These are phyloP conservation scores for Sutorius australiensis DNA, from an alignment of 768 basidiomycete species.

Conservation along the genomic window DNA sequence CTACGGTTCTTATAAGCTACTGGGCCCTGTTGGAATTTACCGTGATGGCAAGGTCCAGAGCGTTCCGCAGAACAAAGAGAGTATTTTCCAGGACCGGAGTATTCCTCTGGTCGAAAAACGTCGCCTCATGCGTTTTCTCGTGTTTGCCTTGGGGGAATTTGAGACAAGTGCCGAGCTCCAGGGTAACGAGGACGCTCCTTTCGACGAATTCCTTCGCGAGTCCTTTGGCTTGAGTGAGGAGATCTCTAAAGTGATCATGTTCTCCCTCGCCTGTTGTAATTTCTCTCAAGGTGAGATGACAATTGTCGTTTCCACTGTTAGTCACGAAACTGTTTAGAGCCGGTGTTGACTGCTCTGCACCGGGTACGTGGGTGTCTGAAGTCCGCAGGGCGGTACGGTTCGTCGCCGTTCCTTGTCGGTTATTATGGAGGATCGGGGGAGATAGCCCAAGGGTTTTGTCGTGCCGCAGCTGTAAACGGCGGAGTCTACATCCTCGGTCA, in stretches of 20 bases:
- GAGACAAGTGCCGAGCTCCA: slow-evolving; percentile 58
- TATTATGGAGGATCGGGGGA: slow-evolving; percentile 95
- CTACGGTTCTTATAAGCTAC: slow-evolving; percentile 86
- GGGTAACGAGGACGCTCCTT: slow-evolving; percentile 52
- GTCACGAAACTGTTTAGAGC: slow-evolving; percentile 44
- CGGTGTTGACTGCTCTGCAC: slow-evolving; percentile 58
- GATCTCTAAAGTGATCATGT: slow-evolving; percentile 61
- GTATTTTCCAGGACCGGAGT: slow-evolving; percentile 81
- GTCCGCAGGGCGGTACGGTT: slow-evolving; percentile 83
- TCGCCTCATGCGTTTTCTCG: slow-evolving; percentile 86
- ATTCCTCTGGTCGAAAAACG: slow-evolving; percentile 82
- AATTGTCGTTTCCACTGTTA: not conserved
- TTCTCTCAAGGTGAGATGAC: slow-evolving; percentile 48
- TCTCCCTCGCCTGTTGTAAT: slow-evolving; percentile 72
- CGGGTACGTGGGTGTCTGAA: slow-evolving; percentile 72
- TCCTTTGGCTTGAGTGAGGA: slow-evolving; percentile 60
- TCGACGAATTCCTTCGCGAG: slow-evolving; percentile 60
- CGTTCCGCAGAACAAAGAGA: slow-evolving; percentile 90
- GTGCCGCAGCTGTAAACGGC: slow-evolving; percentile 79
- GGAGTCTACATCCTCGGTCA: slow-evolving; percentile 70
- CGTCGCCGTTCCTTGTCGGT: slow-evolving; percentile 85
- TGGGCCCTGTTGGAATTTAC: slow-evolving; percentile 68
- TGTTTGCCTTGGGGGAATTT: slow-evolving; percentile 75
- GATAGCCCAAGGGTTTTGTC: slow-evolving; percentile 87
- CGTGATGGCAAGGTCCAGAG: slow-evolving; percentile 45